These are phyloP conservation scores for Talaromyces marneffei DNA, from an alignment of 2,329 filamentous ascomycete species.

Conservation along the genomic window DNA sequence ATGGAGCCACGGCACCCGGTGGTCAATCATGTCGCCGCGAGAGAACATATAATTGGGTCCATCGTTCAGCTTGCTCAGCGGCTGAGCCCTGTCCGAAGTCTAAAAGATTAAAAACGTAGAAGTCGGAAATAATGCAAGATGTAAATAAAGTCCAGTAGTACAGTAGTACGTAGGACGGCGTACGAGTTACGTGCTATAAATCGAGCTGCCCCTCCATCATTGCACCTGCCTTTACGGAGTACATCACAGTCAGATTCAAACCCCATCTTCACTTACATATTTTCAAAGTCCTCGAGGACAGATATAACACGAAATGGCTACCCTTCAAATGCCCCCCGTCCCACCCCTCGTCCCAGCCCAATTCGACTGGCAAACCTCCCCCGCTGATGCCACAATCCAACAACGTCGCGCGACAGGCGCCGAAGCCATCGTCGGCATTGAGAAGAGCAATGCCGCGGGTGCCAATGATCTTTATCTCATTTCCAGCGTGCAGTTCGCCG, in stretches of 20 bases:
- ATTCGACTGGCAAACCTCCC: background rate
- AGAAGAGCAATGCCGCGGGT: slow-evolving; percentile 2
- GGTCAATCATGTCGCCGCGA: background rate
- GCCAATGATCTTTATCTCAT: slow-evolving; percentile 7
- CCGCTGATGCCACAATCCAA: background rate
- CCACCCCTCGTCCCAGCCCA: slow-evolving; percentile 9
- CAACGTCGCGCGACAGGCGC: slow-evolving; percentile 5
- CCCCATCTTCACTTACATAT: background rate
- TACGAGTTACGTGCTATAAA: background rate
- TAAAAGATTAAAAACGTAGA: background rate
- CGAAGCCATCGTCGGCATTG: slow-evolving; percentile 7
- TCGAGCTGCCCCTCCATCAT: background rate
- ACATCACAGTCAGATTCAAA: background rate
- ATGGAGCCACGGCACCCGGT: background rate
- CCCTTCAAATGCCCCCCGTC: slow-evolving; percentile 10
- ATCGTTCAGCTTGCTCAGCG: background rate
- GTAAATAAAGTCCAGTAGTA: too few species aligned
- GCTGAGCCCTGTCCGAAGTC: background rate
- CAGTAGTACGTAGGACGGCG: background rate
- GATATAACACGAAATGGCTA: background rate
- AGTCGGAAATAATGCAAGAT: too few species aligned
- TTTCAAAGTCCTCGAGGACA: background rate
- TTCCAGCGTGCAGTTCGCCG: background rate
- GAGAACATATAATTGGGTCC: background rate
- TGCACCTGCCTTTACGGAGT: background rate